Percentiles rank a stretch among this genome's conserved stretches.
Conservation (phyloP, 78 protist genomes). For the Planoprotostelium fungivorum region DNA sequence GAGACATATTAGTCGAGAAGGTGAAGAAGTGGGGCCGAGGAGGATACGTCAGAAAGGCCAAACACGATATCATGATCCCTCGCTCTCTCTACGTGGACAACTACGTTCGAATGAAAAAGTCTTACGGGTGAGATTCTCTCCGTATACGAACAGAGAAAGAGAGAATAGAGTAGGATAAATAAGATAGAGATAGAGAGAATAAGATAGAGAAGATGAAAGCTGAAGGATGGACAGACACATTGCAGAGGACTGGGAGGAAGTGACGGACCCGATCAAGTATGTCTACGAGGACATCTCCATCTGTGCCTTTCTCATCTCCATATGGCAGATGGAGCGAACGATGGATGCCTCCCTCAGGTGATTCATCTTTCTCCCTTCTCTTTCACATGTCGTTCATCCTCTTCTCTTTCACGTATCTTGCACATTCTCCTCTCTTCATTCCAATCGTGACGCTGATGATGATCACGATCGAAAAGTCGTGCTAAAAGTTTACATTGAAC, state of each 20-base stretch:
- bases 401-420: too few species aligned
- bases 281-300: constrained; percentile 71
- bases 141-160: not conserved
- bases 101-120: constrained; percentile 33
- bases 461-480: too few species aligned
- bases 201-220: too few species aligned
- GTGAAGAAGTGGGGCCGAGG: constrained; percentile 37
- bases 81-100: constrained; percentile 11
- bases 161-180: not conserved
- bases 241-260: constrained; percentile 29
- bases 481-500: not conserved
- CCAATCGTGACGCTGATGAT: too few species aligned
- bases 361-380: too few species aligned
- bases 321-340: constrained; percentile 29
- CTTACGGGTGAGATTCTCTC: constrained; percentile 13
- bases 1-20: constrained; percentile 10
- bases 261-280: constrained; percentile 64
- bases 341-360: not conserved
- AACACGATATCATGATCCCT: constrained; percentile 47
- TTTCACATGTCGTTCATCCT: too few species aligned
- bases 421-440: too few species aligned
- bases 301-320: constrained; percentile 42
- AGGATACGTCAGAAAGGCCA: constrained; percentile 35
- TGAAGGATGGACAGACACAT: too few species aligned
- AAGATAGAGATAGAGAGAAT: not conserved